Evolutionary conservation across 2,329 filamentous ascomycete species (phyloP), one percentile per base, ranked within the genome.

Genomic region (Endoconidiophora polonica): DNA sequence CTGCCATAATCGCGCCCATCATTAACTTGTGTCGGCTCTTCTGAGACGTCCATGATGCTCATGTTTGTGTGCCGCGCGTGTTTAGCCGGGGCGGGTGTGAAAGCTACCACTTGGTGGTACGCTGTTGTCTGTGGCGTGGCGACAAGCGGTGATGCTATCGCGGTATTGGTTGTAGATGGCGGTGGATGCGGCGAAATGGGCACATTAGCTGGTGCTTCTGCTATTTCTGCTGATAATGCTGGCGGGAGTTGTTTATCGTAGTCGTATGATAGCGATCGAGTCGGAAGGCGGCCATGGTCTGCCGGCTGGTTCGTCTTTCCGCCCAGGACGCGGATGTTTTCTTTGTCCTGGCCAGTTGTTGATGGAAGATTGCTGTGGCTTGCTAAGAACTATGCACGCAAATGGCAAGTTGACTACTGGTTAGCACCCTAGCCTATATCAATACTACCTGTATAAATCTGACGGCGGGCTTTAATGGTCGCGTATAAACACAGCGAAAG

Each of bases 1-100:
- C 55, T 66, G 62, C 69, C 68, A 56, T 78, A 78, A 60, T 75
- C 74, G 37, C 74, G 69, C 44, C 66, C 72, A 42, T 70, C 67
- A 55, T 78, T 78, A 52, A 68, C 63, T 59, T 78, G 74, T 1
- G 74, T 78, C 1, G 70, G 70, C 7, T 73, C 54, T 12, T 55
- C 47, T 18, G 53, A 55, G 20, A 46, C 36, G 22, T 54, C 49
- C 44, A 49, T 54, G 20, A 40, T 44, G n/a, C 18, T 29, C 7
- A 48, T 22, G 40, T 38, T 33, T 47, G 44, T 51, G 26, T 29
- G 26, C 40, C 5, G 49, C 29, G 20, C 36, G 40, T 6, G 40
- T 44, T 36, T 38, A 24, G 9, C 29, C 12, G 9, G 29, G 9
- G 5, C 29, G 3, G 26, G 12, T 44, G 36, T 16, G 29, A 24